Conservation (phyloP, 148 eudicot species). For the Rheum nobile region DNA sequence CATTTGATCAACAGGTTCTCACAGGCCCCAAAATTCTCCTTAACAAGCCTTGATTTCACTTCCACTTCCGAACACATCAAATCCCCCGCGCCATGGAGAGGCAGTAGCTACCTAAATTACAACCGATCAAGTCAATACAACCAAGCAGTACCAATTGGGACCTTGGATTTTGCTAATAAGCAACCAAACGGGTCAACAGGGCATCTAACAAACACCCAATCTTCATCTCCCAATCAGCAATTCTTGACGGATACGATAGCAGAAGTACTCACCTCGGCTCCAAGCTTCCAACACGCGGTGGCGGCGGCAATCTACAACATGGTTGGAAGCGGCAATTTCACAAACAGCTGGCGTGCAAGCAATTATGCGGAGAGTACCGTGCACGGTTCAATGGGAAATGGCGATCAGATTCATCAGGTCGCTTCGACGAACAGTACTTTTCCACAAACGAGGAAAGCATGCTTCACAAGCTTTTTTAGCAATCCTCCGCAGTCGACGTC, state of each 20-base stretch:
- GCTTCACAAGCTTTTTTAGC: neutral
- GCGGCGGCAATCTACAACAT: conserved; percentile 63
- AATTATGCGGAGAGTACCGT: too few species aligned
- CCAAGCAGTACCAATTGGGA: conserved; percentile 8
- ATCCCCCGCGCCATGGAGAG: conserved; percentile 31
- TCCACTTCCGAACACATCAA: conserved; percentile 25
- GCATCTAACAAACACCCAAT: neutral
- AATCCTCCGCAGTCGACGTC: neutral
- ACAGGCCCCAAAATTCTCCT: conserved; percentile 20
- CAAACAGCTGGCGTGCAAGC: neutral
- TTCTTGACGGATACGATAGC: conserved; percentile 56
- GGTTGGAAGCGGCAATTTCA: conserved; percentile 24
- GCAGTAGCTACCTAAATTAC: conserved; percentile 17
- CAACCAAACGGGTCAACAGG: neutral
- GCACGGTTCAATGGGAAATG: neutral
- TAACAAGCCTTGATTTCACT: conserved; percentile 41
- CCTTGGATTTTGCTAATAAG: conserved; percentile 26
- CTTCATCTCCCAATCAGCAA: conserved; percentile 30
- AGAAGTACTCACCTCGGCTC: conserved; percentile 54
- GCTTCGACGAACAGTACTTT: neutral
- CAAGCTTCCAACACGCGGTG: conserved; percentile 54
- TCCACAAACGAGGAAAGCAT: neutral
- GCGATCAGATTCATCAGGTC: neutral
- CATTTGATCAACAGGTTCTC: conserved; percentile 18
- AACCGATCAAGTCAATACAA: conserved; percentile 20